Evolutionary conservation across 1,139 yeast genomes (phyloP), one percentile per base, ranked within the genome.

Genomic region (Yueomyces sp.): DNA sequence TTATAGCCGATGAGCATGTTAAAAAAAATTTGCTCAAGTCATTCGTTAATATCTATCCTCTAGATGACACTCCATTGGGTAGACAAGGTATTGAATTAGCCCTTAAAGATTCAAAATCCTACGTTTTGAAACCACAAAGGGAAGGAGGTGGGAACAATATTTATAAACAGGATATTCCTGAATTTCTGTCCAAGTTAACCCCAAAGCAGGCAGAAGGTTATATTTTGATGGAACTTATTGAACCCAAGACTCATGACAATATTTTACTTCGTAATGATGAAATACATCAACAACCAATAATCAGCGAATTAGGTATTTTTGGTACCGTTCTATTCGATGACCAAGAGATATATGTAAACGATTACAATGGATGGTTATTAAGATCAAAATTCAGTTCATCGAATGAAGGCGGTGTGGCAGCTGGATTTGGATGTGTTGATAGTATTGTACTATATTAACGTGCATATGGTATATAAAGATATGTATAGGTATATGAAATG

Each of bases 361-460:
- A 76, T 38, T 74, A 75, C 50, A 76, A 87, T 1, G 97, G 96
- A 4, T 85, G 85, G 76, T 70, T 91, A 49, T 67, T 91, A 53
- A 76, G 98, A 63, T 85, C 96, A 2, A 91, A 91, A 62, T 76
- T 87, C 46, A 81, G 85, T 51, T 69, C 81, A 2, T 82, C 95
- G 44, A 79, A 91, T 62, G 98, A 91, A 67, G 98, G 98, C 41
- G 98, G 98, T 36, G 96, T 91, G 33, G 97, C 97, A 31, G 97
- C 98, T 11, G 98, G 98, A 0, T 91, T 84, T 64, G 98, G 97
- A 8, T 87, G 96, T 63, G 86, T 91, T 42, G 98, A 91, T 63
- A 83, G 89, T 54, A 68, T 76, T 34, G 64, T 66, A 36, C 42
- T 58, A 37, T 51, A 52, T 41, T 55, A 48, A 46, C 19, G 19